phyloP scores from a whole-genome alignment of 345 rosid species.

The Heritiera littoralis region DNA sequence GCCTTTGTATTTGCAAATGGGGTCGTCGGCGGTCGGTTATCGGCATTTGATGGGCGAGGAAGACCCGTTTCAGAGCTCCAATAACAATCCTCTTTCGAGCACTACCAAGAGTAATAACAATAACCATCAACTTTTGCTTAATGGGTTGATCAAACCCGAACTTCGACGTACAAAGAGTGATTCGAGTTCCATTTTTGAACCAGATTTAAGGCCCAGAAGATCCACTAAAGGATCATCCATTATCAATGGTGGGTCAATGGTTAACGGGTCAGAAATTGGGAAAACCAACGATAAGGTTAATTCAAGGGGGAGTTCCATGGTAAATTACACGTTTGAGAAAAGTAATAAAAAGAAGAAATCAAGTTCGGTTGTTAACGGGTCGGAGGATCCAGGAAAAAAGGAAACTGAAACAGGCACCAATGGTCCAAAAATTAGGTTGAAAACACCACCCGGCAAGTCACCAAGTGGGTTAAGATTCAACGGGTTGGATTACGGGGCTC shows the following conservation, averaged over 20 bases:
- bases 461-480: not conserved
- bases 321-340: slow-evolving; percentile 13
- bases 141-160: slow-evolving; percentile 33
- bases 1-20: slow-evolving; percentile 68
- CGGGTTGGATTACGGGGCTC: slow-evolving; percentile 31
- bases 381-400: not conserved
- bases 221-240: not conserved
- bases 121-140: slow-evolving; percentile 23
- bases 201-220: slow-evolving; percentile 21
- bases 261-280: slow-evolving; percentile 33
- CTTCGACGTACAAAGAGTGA: slow-evolving; percentile 81
- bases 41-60: slow-evolving; percentile 74
- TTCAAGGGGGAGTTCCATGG: slow-evolving; percentile 28
- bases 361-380: slow-evolving; percentile 11
- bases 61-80: slow-evolving; percentile 38
- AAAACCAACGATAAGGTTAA: slow-evolving; percentile 23
- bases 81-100: slow-evolving; percentile 1
- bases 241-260: slow-evolving; percentile 33
- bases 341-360: not conserved
- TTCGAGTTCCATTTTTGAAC: slow-evolving; percentile 56
- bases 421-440: not conserved
- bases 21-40: slow-evolving; percentile 79
- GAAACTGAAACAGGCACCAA: not conserved
- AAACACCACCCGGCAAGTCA: not conserved
- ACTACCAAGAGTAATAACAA: slow-evolving; percentile 22